These are phyloP conservation scores for Paramecium bursaria DNA, from an alignment of 73 alveolate genomes.

Conservation along the genomic window DNA sequence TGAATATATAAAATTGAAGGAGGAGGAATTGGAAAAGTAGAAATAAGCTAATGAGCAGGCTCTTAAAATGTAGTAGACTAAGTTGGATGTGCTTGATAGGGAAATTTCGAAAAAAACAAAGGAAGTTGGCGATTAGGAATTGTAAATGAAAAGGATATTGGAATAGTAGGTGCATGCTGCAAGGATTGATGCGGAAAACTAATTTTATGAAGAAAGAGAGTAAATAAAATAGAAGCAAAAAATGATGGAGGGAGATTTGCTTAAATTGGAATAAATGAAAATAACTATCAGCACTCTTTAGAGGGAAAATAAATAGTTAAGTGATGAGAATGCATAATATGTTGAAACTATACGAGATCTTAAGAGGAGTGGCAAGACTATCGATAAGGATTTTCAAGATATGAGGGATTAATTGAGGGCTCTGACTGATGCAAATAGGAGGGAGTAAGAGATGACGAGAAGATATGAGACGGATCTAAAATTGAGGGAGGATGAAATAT, in stretches of 20 bases:
- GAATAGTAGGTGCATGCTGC: constrained; percentile 53
- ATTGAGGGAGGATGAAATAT: constrained; percentile 61
- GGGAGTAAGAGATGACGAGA: constrained; percentile 64
- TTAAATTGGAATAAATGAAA: constrained; percentile 51
- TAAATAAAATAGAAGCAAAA: constrained; percentile 50
- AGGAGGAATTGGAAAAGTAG: constrained; percentile 64
- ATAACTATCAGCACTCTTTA: background rate
- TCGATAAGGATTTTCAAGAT: constrained; percentile 50
- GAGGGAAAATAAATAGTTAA: constrained; percentile 30
- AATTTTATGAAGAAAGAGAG: constrained; percentile 66
- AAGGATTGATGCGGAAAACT: constrained; percentile 50
- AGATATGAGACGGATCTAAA: constrained; percentile 54
- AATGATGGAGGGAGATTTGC: constrained; percentile 57
- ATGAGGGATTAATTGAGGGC: constrained; percentile 63
- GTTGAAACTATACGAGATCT: constrained; percentile 51
- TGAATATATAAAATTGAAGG: constrained; percentile 59
- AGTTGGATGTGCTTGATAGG: constrained; percentile 61
- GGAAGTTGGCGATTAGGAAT: constrained; percentile 56
- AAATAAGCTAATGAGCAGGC: constrained; percentile 61
- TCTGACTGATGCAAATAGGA: constrained; percentile 62
- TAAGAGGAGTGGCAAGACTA: constrained; percentile 27
- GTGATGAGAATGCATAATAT: constrained; percentile 53
- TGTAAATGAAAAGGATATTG: constrained; percentile 35
- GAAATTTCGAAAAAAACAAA: constrained; percentile 55
- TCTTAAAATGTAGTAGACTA: constrained; percentile 41